These are phyloP conservation scores for Pichia rugopelliculosa DNA, from an alignment of 805 yeast genomes.

Conservation along the genomic window DNA sequence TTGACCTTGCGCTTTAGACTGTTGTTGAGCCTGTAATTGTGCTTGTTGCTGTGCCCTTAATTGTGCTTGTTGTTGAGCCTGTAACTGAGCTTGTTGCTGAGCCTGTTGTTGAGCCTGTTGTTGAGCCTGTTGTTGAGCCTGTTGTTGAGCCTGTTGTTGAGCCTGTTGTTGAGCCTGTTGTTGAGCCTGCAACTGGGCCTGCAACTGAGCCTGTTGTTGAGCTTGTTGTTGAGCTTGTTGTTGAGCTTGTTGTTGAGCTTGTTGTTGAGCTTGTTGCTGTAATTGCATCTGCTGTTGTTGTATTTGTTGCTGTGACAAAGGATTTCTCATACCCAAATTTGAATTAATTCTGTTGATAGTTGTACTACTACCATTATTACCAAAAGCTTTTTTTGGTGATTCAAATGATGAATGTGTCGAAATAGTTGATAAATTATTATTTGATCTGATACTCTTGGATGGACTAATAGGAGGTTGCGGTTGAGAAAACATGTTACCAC, in stretches of 20 bases:
- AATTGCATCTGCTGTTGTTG: conserved; percentile 15
- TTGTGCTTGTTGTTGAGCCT: conserved; percentile 14
- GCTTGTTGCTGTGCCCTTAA: conserved; percentile 11
- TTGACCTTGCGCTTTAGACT: conserved; percentile 13
- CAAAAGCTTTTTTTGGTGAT: conserved; percentile 20
- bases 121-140: neutral
- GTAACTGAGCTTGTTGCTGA: conserved; percentile 12
- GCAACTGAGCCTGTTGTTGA: conserved; percentile 13
- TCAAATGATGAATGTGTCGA: conserved; percentile 24
- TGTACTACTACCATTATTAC: neutral
- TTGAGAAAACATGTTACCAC: conserved; percentile 20
- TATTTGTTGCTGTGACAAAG: conserved; percentile 1
- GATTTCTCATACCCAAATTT: neutral
- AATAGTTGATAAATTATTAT: conserved; percentile 25
- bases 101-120: neutral
- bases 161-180: conserved; percentile 14
- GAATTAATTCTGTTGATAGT: neutral
- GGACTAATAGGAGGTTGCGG: conserved; percentile 31
- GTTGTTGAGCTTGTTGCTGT: conserved; percentile 12
- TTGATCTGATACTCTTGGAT: conserved; percentile 27
- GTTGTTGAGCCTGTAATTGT: conserved; percentile 7
- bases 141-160: neutral
- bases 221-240: conserved; percentile 10
- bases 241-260: conserved; percentile 9
- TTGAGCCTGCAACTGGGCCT: conserved; percentile 10